Base-by-base conservation (phyloP, 129 eudicot genomes). In the Flaveria bidentis region DNA sequence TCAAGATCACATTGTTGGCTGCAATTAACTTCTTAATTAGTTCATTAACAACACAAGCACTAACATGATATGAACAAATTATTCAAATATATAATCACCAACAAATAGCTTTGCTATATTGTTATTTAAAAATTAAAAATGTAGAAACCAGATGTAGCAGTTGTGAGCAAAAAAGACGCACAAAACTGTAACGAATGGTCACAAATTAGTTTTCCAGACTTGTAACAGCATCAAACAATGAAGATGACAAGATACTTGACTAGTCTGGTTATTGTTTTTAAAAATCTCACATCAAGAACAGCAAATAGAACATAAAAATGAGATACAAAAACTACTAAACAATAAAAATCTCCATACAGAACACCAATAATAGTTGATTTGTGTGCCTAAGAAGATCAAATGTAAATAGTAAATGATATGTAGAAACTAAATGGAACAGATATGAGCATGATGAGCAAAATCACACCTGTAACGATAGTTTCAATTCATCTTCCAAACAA, bases 401-500 rank as follows among this genome's bases (percentile, higher is more conserved):
- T 36, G 41, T 36, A 36, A 36, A 0, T 36, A 4, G 7, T 36
- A 36, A 5, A 36, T 36, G n/a, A 20, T 23, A 23, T 60, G 41
- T 60, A 25, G 41, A 60, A 1, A 15, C 66, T 60, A 60, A 76
- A 82, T 82, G 87, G 87, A 86, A 60, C 89, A 82, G 74, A 83
- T 67, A 78, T 76, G 69, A 73, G 82, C 85, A 69, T 28, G 1
- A 80, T 13, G 15, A 67, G 22, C 42, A 67, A 25, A 60, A 23
- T 25, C 83, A 85, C 84, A 80, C 78, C 87, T 83, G 90, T 77
- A 86, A 86, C 90, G 90, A 86, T 63, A 80, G 87, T 69, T 69
- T 30, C 80, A 18, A 9, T 83, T 51, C 0, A 45, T 86, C 14
- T 86, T 63, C 87, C 90, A 86, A 81, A 73, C 89, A 78, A 57